Evolutionary conservation across 768 basidiomycete genomes (phyloP).

Genomic region (Pleurotus tuoliensis): DNA sequence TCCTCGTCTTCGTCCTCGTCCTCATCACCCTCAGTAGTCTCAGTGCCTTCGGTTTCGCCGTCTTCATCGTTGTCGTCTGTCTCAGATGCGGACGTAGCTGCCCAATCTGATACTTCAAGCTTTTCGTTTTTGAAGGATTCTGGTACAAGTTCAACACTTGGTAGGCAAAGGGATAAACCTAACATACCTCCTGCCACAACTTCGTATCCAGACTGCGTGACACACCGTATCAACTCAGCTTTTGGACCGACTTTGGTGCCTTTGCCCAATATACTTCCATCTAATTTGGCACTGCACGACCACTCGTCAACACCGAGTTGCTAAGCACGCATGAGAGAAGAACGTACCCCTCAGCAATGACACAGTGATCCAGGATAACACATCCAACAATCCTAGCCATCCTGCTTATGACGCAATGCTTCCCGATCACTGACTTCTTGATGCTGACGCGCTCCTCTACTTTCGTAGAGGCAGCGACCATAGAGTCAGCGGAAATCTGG

Average conservation of each 20-base stretch:
- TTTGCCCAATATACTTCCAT: constrained; percentile 71
- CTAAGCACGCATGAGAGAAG: not conserved
- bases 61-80: not conserved
- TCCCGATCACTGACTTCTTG: constrained; percentile 75
- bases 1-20: not conserved
- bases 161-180: not conserved
- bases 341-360: constrained; percentile 80
- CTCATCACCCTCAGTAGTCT: not conserved
- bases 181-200: constrained; percentile 55
- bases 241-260: constrained; percentile 70
- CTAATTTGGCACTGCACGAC: constrained; percentile 62
- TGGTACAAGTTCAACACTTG: constrained; percentile 18
- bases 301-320: not conserved
- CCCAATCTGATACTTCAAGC: constrained; percentile 33
- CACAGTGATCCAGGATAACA: constrained; percentile 85
- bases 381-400: constrained; percentile 82
- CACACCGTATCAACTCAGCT: constrained; percentile 62
- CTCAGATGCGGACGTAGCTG: constrained; percentile 21
- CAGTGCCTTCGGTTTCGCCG: not conserved
- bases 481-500: constrained; percentile 78
- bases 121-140: constrained; percentile 48
- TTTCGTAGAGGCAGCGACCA: constrained; percentile 79
- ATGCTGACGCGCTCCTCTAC: constrained; percentile 77
- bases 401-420: constrained; percentile 81
- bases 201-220: constrained; percentile 79